Base-by-base conservation (phyloP, 2,329 filamentous ascomycete genomes). In the Diaporthe caulivora region DNA sequence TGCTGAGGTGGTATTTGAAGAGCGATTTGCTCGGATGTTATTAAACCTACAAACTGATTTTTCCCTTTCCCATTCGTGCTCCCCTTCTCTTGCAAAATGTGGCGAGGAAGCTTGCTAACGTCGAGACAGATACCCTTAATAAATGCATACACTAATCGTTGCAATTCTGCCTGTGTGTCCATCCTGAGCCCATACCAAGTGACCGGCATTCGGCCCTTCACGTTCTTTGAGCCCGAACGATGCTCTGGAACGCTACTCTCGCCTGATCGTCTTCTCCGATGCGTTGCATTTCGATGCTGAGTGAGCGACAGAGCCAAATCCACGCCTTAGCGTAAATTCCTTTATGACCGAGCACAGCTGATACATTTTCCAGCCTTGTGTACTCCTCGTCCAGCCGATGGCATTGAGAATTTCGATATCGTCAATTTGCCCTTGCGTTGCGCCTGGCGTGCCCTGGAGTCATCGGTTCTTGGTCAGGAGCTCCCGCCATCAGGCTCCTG, bases 1-100 rank as follows among this genome's bases (percentile, higher is more conserved):
- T 67, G 49, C 51, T 58, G 26, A 31, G 42, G 44, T 58, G 44
- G 58, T 51, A 54, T 67, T 49, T 34, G 58, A 58, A 26, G 67
- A 65, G 40, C 40, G 13, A 17, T 44, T 58, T 24, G 49, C 57
- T 65, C 24, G 21, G 21, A 42, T 51, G 54, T 40, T 29, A 70
- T 17, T 10, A n/a, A 62, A 34, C 10, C 17, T 31, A 24, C 18
- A 21, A 24, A 42, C 37, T 29, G 49, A 69, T 34, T 55, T 6
- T 15, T 13, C 37, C 24, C 10, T 7, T 7, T 69, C 34, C 18
- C 24, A 31, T 17, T 24, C 6, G 4, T 34, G 40, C 37, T 57
- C 37, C 24, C 29, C 51, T 24, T 29, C 11, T 6, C n/a, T 2
- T 8, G 47, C 15, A 17, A 40, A 40, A 40, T 1, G 2, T 24